phyloP scores from a whole-genome alignment of 2,329 filamentous ascomycete species.

The Cercospora nicotianae region DNA sequence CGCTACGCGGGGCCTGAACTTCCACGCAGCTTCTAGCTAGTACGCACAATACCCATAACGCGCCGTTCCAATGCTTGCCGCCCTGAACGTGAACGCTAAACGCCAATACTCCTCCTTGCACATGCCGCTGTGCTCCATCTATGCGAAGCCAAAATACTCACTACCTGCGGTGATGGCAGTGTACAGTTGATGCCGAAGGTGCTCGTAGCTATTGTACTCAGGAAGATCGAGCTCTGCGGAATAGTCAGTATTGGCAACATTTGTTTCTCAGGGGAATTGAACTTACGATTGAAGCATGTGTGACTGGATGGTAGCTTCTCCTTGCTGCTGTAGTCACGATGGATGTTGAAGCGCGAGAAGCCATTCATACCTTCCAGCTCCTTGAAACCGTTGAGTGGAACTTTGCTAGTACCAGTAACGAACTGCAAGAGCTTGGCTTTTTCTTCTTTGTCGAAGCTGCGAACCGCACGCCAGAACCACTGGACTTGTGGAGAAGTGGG shows the following conservation, averaged over 20 bases:
- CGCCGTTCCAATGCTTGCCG: conserved; percentile 16
- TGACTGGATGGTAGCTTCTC: conserved; percentile 93
- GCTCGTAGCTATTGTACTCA: conserved; percentile 96
- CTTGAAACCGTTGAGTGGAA: conserved; percentile 97
- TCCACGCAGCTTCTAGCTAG: conserved; percentile 12
- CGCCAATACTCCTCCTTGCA: conserved; percentile 7
- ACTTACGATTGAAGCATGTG: conserved; percentile 99
- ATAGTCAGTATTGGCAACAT: conserved; percentile 40
- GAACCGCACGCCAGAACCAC: conserved; percentile 98
- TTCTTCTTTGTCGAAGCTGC: conserved; percentile 98
- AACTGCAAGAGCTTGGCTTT: conserved; percentile 96
- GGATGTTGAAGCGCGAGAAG: conserved; percentile 96
- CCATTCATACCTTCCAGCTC: conserved; percentile 99
- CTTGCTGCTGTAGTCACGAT: conserved; percentile 95
- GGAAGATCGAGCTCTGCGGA: conserved; percentile 87
- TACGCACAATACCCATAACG: neutral
- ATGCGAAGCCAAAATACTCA: conserved; percentile 97
- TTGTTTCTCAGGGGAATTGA: neutral
- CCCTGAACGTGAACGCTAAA: conserved; percentile 1
- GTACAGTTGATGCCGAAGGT: conserved; percentile 79
- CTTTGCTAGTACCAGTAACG: conserved; percentile 96
- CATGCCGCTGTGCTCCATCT: conserved; percentile 37
- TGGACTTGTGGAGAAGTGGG: conserved; percentile 94
- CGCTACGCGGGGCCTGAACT: conserved; percentile 13
- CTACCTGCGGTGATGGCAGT: conserved; percentile 97